Conservation (phyloP, 768 basidiomycete species). For the Dacryopinax spathularia region DNA sequence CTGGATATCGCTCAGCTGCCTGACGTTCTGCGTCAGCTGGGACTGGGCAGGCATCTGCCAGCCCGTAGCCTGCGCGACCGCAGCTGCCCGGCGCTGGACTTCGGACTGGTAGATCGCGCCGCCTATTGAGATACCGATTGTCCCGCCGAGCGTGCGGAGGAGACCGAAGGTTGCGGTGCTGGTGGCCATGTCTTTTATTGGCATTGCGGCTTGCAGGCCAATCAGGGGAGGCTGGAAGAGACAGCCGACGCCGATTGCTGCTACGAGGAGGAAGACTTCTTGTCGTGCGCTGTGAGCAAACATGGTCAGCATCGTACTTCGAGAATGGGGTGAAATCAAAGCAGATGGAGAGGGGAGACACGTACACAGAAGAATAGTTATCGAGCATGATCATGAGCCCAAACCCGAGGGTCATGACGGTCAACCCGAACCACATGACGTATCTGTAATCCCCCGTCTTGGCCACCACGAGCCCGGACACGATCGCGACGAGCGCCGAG, state of each 20-base stretch:
- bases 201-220: constrained; percentile 75
- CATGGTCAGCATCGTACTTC: neutral
- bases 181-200: constrained; percentile 73
- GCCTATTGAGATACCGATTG: constrained; percentile 19
- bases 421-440: constrained; percentile 42
- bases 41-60: constrained; percentile 18
- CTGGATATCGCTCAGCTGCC: constrained; percentile 35
- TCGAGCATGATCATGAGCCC: constrained; percentile 62
- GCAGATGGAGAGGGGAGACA: no score
- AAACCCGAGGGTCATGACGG: constrained; percentile 43
- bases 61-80: constrained; percentile 31
- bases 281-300: constrained; percentile 41
- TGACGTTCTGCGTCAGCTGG: constrained; percentile 33
- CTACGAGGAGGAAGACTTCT: constrained; percentile 49
- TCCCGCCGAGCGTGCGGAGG: constrained; percentile 31
- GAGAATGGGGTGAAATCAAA: no score
- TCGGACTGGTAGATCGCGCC: constrained; percentile 17
- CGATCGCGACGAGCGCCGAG: constrained; percentile 36
- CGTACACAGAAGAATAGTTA: constrained; percentile 38
- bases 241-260: constrained; percentile 50
- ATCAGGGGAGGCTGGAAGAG: constrained; percentile 52
- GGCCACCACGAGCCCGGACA: constrained; percentile 44
- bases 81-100: constrained; percentile 26
- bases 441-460: constrained; percentile 44
- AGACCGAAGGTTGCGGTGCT: constrained; percentile 58